Base-by-base conservation (phyloP, 768 basidiomycete species). In the Mrakia hoshinonis region DNA sequence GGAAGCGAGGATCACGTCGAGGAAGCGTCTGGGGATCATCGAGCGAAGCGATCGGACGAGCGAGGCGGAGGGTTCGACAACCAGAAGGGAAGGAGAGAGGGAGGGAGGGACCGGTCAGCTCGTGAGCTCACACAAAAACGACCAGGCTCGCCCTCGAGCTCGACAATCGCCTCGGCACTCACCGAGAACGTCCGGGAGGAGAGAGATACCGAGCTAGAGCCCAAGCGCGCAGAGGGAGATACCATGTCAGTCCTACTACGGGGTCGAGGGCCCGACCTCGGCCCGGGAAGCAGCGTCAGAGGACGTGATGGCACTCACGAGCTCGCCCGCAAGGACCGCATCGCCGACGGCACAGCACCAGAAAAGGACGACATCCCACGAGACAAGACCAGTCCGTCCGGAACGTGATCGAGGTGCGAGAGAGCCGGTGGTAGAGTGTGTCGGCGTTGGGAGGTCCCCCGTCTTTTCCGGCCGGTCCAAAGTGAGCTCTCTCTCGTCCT, bases 341-440 rank as follows among this genome's bases (percentile, higher is more conserved):
- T 36, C 58, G 36, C 18, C 18, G 22, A 22, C 15, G 58, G 58
- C 58, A 61, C 22, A 29, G 36, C 58, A 20, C 58, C 58, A 61
- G 58, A 36, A 38, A 61, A 61, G 31, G 58, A 61, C 6, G 58
- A 61, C 58, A 61, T 61, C 58, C 58, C 58, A 61, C 3, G 7
- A 22, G 15, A 31, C 9, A 22, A 20, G n/a, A n/a, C n/a, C n/a
- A n/a, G n/a, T n/a, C 9, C 31, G 58, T 10, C 31, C 2, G 11
- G 34, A 11, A 10, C 9, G n/a, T 11, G 58, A 61, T 29, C 4
- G 20, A 61, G 31, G 34, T 15, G 20, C 29, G 26, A 34, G 34
- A 61, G 36, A n/a, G 34, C 31, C n/a, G 5, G 58, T 12, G 58
- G 18, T 10, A 15, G 36, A 31, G 34, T 34, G 31, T 61, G 58